Conservation (phyloP, 805 yeast genomes). For the Kregervanrija delftensis region DNA sequence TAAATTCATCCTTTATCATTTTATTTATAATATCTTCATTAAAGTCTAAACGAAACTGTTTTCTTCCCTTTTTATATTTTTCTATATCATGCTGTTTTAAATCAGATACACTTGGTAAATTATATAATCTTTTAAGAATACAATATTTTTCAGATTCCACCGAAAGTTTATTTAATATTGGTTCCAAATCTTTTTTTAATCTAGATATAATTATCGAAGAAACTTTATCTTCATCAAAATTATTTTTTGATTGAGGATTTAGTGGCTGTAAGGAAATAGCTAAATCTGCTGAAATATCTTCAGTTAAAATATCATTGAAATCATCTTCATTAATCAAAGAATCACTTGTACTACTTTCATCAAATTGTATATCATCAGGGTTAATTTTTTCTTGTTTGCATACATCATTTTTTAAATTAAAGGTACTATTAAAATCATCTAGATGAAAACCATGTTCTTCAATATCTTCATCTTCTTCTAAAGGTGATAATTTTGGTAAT, state of each 20-base stretch:
- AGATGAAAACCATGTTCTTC: conserved; percentile 2
- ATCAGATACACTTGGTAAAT: conserved; percentile 23
- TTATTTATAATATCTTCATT: conserved; percentile 6
- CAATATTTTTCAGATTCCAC: conserved; percentile 19
- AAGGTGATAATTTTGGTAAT: neutral
- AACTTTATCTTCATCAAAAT: conserved; percentile 3
- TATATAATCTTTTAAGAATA: conserved; percentile 17
- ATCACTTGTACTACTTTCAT: neutral
- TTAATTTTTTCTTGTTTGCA: neutral
- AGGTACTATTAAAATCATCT: conserved; percentile 4
- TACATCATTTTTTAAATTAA: neutral
- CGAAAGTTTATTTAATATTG: conserved; percentile 16
- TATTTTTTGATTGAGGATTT: neutral
- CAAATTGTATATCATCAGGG: neutral
- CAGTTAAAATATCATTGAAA: conserved; percentile 1
- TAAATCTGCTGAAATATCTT: conserved; percentile 1
- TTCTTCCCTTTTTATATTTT: conserved; percentile 3
- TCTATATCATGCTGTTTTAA: conserved; percentile 10
- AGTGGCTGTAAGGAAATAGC: too few relatives aligned
- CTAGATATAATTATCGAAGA: conserved; percentile 7
- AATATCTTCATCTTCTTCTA: neutral
- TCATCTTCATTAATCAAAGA: neutral
- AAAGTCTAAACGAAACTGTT: conserved; percentile 8
- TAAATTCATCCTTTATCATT: conserved; percentile 4
- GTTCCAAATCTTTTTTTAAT: conserved; percentile 17